These are phyloP conservation scores for Vaccinium macrocarpon DNA, from an alignment of 148 eudicot species.

Conservation along the genomic window DNA sequence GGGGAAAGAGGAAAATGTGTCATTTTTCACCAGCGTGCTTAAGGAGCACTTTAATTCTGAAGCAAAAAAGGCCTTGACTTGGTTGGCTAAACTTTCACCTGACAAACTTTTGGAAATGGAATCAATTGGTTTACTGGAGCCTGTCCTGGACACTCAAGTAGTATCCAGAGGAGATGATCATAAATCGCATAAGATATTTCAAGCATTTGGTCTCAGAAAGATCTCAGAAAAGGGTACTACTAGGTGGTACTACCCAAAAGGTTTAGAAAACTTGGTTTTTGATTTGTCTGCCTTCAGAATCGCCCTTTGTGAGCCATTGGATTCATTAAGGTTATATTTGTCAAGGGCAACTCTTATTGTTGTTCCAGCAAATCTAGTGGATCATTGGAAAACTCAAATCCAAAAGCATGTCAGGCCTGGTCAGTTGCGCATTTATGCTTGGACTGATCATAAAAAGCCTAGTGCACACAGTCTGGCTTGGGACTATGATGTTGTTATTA, in stretches of 20 bases:
- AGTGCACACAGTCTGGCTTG: conserved; percentile 80
- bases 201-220: conserved; percentile 80
- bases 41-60: conserved; percentile 66
- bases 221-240: conserved; percentile 46
- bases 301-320: conserved; percentile 88
- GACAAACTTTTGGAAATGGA: conserved; percentile 68
- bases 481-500: conserved; percentile 94
- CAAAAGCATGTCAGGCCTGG: conserved; percentile 76
- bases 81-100: conserved; percentile 83
- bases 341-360: conserved; percentile 90
- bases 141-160: conserved; percentile 38
- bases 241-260: conserved; percentile 78
- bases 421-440: conserved; percentile 66
- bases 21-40: conserved; percentile 71
- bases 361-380: conserved; percentile 94
- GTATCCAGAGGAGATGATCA: conserved; percentile 41
- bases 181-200: conserved; percentile 64
- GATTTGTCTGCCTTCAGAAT: conserved; percentile 79
- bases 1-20: conserved; percentile 68
- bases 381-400: conserved; percentile 89
- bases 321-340: conserved; percentile 67
- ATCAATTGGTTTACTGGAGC: conserved; percentile 71
- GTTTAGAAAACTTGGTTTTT: conserved; percentile 51
- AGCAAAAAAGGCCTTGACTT: conserved; percentile 72
- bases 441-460: conserved; percentile 82